phyloP scores from a whole-genome alignment of 176 grass and related monocot genomes.

The Paspalum vaginatum region DNA sequence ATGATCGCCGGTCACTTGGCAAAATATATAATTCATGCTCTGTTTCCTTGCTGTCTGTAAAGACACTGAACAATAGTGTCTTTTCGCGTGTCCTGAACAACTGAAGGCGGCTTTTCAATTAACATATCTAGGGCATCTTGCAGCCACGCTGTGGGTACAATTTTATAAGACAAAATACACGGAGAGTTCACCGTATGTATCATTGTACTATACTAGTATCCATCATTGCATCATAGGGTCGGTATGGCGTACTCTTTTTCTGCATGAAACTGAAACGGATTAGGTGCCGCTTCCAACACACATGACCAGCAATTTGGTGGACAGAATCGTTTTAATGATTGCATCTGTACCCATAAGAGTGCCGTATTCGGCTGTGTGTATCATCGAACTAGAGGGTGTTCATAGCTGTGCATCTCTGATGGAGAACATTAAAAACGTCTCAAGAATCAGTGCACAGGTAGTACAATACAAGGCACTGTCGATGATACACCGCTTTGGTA shows the following conservation, averaged over 20 bases:
- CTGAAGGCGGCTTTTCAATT: not conserved
- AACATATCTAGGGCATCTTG: not conserved
- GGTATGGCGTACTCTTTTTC: not conserved
- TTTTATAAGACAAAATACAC: slow-evolving; percentile 3
- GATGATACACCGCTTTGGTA: not conserved
- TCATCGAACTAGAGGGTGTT: not conserved
- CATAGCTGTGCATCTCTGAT: not conserved
- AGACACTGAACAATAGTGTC: not conserved
- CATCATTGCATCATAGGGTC: not conserved
- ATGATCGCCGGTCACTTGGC: not conserved
- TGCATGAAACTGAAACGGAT: not conserved
- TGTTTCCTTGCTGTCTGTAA: not conserved
- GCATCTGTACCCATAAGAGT: slow-evolving; percentile 23
- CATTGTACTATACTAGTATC: not conserved
- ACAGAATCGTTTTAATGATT: not conserved
- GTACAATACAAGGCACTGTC: not conserved
- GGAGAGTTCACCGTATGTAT: not conserved
- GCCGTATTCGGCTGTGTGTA: slow-evolving; percentile 10
- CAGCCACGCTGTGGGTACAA: not conserved
- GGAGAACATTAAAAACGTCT: not conserved
- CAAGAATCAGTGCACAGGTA: not conserved
- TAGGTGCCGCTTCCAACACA: slow-evolving; percentile 33
- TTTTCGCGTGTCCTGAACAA: not conserved
- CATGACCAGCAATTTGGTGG: slow-evolving; percentile 21
- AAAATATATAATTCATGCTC: not conserved